Evolutionary conservation across 164 flowering plant genomes (phyloP), one percentile per base, ranked within the genome.

Genomic region (Amborella trichopoda): DNA sequence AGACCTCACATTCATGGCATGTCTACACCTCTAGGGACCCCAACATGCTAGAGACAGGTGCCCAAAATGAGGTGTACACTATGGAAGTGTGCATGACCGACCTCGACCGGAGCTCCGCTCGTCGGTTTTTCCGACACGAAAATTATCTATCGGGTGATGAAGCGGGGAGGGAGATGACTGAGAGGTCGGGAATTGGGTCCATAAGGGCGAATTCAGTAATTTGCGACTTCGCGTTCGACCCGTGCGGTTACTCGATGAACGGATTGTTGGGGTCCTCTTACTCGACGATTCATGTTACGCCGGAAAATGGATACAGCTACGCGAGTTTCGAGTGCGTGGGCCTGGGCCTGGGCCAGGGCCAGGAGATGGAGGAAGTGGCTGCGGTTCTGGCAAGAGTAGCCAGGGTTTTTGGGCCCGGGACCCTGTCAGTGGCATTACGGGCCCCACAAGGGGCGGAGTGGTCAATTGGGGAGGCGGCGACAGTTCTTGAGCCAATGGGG

Each of bases 231-330:
- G 99, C 71, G 0, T 91, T 91, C 62, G 99, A 91, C 48, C 96
- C 99, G 0, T 91, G 99, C 56, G 99, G 99, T 0, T 91, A 91
- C 62, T 91, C 99, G 2, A 91, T 87, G 99, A 91, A 91, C 46
- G 83, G 90, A 5, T 48, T 87, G 4, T 75, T 76, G 27, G 78
- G 74, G 4, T 62, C 56, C 26, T 75, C 77, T 3, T 82, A 81
- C 59, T 84, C 93, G 5, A 91, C 99, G 0, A 77, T 91, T 18
- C 99, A 91, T 49, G 95, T 91, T 13, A 91, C 99, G 2, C 99
- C 99, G 0, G 99, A 91, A 38, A 95, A 87, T 21, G 99, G 99
- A 3, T 84, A 37, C 61, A 91, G 99, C 53, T 91, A 91, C 55
- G 96, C 96, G 0, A 91, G 99, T 58, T 91, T 65, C 55, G 99